phyloP scores from a whole-genome alignment of 768 basidiomycete species.

The Exsudoporus frostii region DNA sequence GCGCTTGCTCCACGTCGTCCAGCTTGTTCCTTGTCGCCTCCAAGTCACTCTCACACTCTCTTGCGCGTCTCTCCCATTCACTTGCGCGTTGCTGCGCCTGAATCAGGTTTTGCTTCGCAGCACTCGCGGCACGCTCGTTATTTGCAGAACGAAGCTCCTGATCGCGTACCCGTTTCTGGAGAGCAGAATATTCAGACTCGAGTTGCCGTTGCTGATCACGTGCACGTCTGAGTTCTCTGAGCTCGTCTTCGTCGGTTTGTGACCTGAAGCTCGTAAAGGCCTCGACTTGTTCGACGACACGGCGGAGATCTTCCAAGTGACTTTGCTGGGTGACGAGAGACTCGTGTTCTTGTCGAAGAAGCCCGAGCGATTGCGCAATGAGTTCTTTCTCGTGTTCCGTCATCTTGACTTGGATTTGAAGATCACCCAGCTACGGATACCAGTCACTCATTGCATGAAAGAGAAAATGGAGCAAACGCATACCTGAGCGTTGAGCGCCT shows the following conservation, averaged over 20 bases:
- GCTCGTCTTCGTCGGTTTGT: slow-evolving; percentile 66
- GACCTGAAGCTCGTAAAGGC: slow-evolving; percentile 57
- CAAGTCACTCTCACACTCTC: slow-evolving; percentile 63
- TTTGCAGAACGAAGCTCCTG: slow-evolving; percentile 59
- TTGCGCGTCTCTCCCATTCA: slow-evolving; percentile 80
- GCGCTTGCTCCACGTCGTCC: slow-evolving; percentile 64
- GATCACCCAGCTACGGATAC: slow-evolving; percentile 49
- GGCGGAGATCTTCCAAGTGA: slow-evolving; percentile 78
- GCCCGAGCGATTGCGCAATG: slow-evolving; percentile 45
- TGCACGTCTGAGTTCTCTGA: slow-evolving; percentile 62
- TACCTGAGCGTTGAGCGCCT: slow-evolving; percentile 59
- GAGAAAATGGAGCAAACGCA: slow-evolving; percentile 13
- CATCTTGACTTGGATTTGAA: slow-evolving; percentile 58
- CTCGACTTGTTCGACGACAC: slow-evolving; percentile 71
- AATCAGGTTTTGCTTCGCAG: slow-evolving; percentile 59
- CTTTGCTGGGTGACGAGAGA: slow-evolving; percentile 56
- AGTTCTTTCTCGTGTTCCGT: slow-evolving; percentile 62
- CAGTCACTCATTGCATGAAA: background rate
- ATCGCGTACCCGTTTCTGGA: slow-evolving; percentile 74
- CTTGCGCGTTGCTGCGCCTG: slow-evolving; percentile 74
- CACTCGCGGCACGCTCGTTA: slow-evolving; percentile 55
- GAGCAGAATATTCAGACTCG: slow-evolving; percentile 61
- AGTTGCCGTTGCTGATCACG: slow-evolving; percentile 58
- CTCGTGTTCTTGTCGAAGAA: slow-evolving; percentile 61
- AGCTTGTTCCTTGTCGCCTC: slow-evolving; percentile 57